Evolutionary conservation across 1,139 yeast species (phyloP).

Genomic region (Candida dubliniensis): DNA sequence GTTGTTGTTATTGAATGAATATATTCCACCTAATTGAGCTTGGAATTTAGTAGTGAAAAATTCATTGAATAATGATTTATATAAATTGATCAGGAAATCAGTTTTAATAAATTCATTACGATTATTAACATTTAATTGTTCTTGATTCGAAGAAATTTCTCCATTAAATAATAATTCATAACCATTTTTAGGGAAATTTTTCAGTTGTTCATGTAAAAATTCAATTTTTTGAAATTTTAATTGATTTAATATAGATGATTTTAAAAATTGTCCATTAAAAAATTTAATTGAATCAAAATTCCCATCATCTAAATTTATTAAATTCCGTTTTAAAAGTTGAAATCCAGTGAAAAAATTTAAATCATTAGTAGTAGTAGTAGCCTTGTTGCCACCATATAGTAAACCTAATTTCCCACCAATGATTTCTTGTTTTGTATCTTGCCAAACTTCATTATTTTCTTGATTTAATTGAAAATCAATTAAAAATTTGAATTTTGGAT

Average conservation of each 20-base stretch:
- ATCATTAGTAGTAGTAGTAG: conserved; percentile 15
- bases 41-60: conserved; percentile 37
- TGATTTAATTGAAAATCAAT: conserved; percentile 36
- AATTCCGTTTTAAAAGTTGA: conserved; percentile 40
- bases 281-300: conserved; percentile 27
- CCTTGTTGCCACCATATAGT: conserved; percentile 21
- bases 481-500: conserved; percentile 42
- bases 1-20: conserved; percentile 20
- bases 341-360: conserved; percentile 38
- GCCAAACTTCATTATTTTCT: conserved; percentile 44
- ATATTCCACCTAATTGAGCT: conserved; percentile 38
- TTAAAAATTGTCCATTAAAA: conserved; percentile 36
- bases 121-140: conserved; percentile 23
- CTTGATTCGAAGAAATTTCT: conserved; percentile 38
- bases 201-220: conserved; percentile 25
- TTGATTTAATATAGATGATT: conserved; percentile 34
- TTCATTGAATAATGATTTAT: conserved; percentile 39
- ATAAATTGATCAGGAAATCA: conserved; percentile 28
- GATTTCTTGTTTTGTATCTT: conserved; percentile 31
- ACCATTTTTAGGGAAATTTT: conserved; percentile 37
- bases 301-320: conserved; percentile 43
- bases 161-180: conserved; percentile 20
- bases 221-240: conserved; percentile 23
- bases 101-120: conserved; percentile 30
- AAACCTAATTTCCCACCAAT: conserved; percentile 49